Percentiles rank a stretch among this genome's conserved stretches.
phyloP scores from a whole-genome alignment of 345 rosid genomes.

The Brassica incana region DNA sequence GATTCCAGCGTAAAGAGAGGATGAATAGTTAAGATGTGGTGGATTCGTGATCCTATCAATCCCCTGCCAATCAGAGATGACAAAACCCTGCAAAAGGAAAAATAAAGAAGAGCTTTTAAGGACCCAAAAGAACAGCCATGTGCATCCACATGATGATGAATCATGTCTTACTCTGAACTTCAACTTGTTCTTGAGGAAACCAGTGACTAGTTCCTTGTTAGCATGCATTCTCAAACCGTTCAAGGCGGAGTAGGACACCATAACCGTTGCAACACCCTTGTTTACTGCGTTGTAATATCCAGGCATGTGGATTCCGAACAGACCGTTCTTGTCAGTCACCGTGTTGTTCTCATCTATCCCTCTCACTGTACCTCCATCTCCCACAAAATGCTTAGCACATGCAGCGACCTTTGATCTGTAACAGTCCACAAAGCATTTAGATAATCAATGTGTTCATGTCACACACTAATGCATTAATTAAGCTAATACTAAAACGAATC shows the following conservation, averaged over 20 bases:
- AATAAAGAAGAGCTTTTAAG: conserved; percentile 5
- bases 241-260: conserved; percentile 63
- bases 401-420: conserved; percentile 56
- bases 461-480: neutral
- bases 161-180: conserved; percentile 50
- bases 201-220: conserved; percentile 46
- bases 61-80: conserved; percentile 61
- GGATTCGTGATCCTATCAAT: conserved; percentile 59
- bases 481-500: neutral
- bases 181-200: conserved; percentile 52
- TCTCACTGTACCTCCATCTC: conserved; percentile 61
- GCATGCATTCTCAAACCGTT: conserved; percentile 64
- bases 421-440: neutral
- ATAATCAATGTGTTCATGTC: neutral
- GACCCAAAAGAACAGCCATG: neutral
- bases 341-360: conserved; percentile 65
- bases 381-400: conserved; percentile 65
- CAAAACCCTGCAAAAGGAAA: conserved; percentile 43
- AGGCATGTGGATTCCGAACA: conserved; percentile 56
- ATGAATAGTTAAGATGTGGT: conserved; percentile 51
- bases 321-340: conserved; percentile 41
- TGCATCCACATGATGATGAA: neutral
- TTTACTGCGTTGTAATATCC: conserved; percentile 49
- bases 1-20: conserved; percentile 46
- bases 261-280: conserved; percentile 59